phyloP scores from a whole-genome alignment of 2,329 filamentous ascomycete species.

The Chalaropsis thielavioides region DNA sequence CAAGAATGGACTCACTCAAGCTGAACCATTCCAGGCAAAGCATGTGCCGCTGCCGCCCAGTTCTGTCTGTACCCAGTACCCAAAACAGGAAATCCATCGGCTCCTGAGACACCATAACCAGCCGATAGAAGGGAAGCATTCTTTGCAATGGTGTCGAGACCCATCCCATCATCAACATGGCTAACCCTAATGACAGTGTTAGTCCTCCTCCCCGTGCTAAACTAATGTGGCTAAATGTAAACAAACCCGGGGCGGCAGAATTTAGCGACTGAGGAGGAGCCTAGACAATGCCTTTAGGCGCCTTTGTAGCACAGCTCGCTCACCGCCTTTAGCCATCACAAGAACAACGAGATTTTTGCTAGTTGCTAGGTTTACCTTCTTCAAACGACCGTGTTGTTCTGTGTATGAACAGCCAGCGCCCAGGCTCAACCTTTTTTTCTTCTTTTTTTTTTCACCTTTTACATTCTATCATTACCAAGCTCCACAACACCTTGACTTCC shows the following conservation, averaged over 20 bases:
- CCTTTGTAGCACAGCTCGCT: not conserved
- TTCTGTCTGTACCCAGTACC: too few relatives aligned
- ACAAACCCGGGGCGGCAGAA: not conserved
- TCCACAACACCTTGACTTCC: not conserved
- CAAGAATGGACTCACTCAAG: not conserved
- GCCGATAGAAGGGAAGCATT: too few relatives aligned
- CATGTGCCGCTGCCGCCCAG: not conserved
- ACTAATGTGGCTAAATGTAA: not conserved
- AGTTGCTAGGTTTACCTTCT: not conserved
- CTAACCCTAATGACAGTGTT: not conserved
- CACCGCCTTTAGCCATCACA: conserved; percentile 4
- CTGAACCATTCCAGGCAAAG: not conserved
- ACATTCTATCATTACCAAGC: not conserved
- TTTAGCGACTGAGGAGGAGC: not conserved
- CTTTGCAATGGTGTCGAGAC: too few relatives aligned
- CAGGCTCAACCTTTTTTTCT: not conserved
- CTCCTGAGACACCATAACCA: too few relatives aligned
- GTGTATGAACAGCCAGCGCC: not conserved
- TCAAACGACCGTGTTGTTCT: not conserved
- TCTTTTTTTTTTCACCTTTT: not conserved
- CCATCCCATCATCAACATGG: not conserved
- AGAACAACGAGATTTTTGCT: not conserved
- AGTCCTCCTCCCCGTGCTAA: not conserved
- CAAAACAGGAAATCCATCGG: too few relatives aligned
- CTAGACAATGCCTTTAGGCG: not conserved